Conservation (phyloP, 2,329 filamentous ascomycete species). For the Acephala macrosclerotiorum region DNA sequence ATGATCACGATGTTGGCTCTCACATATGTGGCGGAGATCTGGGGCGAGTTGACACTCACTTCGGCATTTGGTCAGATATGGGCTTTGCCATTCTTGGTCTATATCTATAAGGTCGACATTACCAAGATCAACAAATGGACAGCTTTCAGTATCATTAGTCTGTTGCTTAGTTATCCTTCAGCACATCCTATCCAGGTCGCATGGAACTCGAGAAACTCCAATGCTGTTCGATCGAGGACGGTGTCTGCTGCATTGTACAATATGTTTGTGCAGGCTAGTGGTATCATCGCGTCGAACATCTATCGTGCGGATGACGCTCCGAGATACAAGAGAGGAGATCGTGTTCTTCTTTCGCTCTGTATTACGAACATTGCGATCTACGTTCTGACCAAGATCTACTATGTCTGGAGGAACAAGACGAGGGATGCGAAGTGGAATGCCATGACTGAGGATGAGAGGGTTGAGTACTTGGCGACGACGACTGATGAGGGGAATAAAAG, state of each 20-base stretch:
- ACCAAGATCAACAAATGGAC: conserved; percentile 50
- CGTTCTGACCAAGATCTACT: conserved; percentile 52
- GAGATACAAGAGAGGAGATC: conserved; percentile 62
- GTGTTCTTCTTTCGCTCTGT: conserved; percentile 53
- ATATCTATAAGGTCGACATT: conserved; percentile 48
- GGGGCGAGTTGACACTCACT: conserved; percentile 58
- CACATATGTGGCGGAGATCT: conserved; percentile 51
- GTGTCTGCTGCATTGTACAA: conserved; percentile 72
- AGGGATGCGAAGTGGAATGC: conserved; percentile 51
- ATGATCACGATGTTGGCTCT: conserved; percentile 49
- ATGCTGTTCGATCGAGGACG: conserved; percentile 66
- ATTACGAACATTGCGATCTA: conserved; percentile 51
- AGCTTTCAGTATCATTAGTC: conserved; percentile 51
- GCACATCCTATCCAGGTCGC: conserved; percentile 57
- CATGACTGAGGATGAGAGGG: conserved; percentile 53
- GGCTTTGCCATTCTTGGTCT: conserved; percentile 64
- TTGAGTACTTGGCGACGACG: conserved; percentile 53
- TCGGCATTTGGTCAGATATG: conserved; percentile 61
- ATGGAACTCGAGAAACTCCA: conserved; percentile 63
- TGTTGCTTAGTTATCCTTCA: conserved; percentile 48
- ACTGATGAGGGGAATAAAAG: conserved; percentile 51
- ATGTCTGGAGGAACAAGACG: conserved; percentile 51
- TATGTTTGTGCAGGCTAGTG: conserved; percentile 55
- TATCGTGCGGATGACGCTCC: conserved; percentile 55
- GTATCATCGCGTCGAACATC: conserved; percentile 45